Evolutionary conservation across 2,329 filamentous ascomycete genomes (phyloP), one percentile per base, ranked within the genome.

Genomic region (Aspergillus oerlinghausenensis): DNA sequence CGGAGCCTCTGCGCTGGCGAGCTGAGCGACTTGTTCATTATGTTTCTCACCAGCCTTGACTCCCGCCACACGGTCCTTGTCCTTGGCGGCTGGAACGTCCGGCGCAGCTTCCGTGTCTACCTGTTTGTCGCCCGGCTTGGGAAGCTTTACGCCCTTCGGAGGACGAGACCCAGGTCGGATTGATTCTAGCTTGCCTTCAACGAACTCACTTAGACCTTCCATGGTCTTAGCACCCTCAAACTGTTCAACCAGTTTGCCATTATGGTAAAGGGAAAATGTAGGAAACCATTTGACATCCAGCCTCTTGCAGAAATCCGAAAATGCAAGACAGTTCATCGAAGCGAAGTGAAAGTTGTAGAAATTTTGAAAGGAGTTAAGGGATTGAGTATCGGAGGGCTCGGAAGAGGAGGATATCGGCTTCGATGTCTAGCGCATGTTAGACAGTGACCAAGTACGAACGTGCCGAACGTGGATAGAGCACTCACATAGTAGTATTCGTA

Each of bases 271-370:
- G 23, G 85, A 77, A 48, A 95, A 89, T 1, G 86, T 88, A 0
- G 94, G 94, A 69, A 85, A 97, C 19, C 83, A 84, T 50, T 73
- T 69, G 54, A 97, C 82, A 1, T 84, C 78, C 60, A 92, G 80
- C 28, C 85, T 81, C 51, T 75, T 73, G 76, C 94, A 99, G 14
- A 90, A 79, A 70, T 96, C 90, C 57, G 84, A 88, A 70, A 87
- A 90, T 29, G 90, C 90, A 52, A 92, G 78, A 74, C 94, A 99
- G 76, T 99, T 91, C 62, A 99, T 77, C 56, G 83, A 85, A 29
- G 83, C 93, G 69, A 99, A 97, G 65, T 89, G 86, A 74, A 96
- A 93, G 74, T 93, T 86, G 75, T 97, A 97, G 73, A 86, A 94
- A 54, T 87, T 81, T 32, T 87, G 86, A 69, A 97, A 97, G 4